phyloP scores from a whole-genome alignment of 2,329 filamentous ascomycete species.

The Didymellaceae sp. region DNA sequence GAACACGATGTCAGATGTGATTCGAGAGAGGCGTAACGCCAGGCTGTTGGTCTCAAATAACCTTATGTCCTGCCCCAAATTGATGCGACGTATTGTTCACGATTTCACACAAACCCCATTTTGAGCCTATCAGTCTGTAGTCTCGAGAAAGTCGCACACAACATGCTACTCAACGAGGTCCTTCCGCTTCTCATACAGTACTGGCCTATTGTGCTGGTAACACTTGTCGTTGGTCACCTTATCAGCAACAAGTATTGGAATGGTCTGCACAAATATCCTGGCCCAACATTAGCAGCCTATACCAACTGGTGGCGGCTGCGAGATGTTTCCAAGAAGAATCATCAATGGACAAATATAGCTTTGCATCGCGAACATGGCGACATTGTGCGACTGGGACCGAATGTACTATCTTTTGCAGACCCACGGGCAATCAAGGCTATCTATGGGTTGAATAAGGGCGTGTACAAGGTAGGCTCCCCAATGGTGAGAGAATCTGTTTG shows the following conservation, averaged over 20 bases:
- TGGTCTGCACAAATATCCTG: slow-evolving; percentile 74
- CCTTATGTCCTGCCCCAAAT: not conserved
- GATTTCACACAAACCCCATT: not conserved
- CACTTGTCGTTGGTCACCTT: slow-evolving; percentile 42
- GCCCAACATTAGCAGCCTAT: slow-evolving; percentile 70
- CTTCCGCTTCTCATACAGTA: slow-evolving; percentile 45
- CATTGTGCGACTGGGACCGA: slow-evolving; percentile 77
- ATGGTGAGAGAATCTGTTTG: not conserved
- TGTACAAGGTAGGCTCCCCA: slow-evolving; percentile 67
- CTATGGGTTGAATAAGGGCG: slow-evolving; percentile 83
- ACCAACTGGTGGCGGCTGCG: slow-evolving; percentile 78
- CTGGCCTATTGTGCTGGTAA: slow-evolving; percentile 51
- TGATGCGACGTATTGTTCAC: not conserved
- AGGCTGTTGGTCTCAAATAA: slow-evolving; percentile 6
- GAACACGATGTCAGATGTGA: not conserved
- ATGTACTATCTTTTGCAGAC: slow-evolving; percentile 74
- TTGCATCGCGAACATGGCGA: slow-evolving; percentile 76
- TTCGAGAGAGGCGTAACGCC: not conserved
- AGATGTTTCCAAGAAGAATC: slow-evolving; percentile 68
- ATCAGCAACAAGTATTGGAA: slow-evolving; percentile 57
- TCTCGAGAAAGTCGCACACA: slow-evolving; percentile 12
- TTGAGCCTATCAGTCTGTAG: not conserved
- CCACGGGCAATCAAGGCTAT: slow-evolving; percentile 76
- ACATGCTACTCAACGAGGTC: slow-evolving; percentile 49
- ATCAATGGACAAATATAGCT: slow-evolving; percentile 71